Base-by-base conservation (phyloP, 108 stramenopile species). In the Conticribra guillardii region DNA sequence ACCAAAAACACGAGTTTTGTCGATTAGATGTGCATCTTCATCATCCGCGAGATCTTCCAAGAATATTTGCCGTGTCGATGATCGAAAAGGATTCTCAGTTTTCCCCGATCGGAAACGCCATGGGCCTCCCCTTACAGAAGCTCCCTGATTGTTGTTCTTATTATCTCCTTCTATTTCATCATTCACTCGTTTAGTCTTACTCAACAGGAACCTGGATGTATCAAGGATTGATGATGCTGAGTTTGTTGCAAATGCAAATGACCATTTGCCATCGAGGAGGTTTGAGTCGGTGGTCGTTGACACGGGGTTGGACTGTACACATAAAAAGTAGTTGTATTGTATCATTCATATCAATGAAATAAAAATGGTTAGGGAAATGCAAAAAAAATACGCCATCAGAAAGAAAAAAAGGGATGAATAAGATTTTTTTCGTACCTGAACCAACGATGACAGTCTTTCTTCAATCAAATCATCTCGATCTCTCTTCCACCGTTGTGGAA, bases 211-310 rank as follows among this genome's bases (percentile, higher is more conserved):
- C 1, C 82, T 81, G 45, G 79, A 67, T 18, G 68, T 66, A 52
- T 85, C 79, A 8, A 85, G 69, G 32, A 82, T 69, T 48, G 51
- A 37, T 33, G 78, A 74, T 41, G 79, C 79, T 28, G 78, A 82
- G 22, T 80, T 71, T n/a, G 84, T 78, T 60, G 60, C 60, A 62
- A 84, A 88, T n/a, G 79, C 87, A 72, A 84, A 79, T 26, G 54
- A 72, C 87, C 87, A 88, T 41, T 52, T 57, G 1, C 87, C 87
- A 59, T 88, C 87, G 18, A 88, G 66, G 15, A 88, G 55, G 66
- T 88, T 88, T 29, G 84, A 85, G 69, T 88, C 87, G 29, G 87
- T 88, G 8, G 87, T 88, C 9, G 84, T 85, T 27, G 80, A 70
- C 17, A 88, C 87, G 31, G 87, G 87, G 50, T 81, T 88, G 29